Conservation (phyloP, 306 rosid species). For the Lagenaria siceraria region DNA sequence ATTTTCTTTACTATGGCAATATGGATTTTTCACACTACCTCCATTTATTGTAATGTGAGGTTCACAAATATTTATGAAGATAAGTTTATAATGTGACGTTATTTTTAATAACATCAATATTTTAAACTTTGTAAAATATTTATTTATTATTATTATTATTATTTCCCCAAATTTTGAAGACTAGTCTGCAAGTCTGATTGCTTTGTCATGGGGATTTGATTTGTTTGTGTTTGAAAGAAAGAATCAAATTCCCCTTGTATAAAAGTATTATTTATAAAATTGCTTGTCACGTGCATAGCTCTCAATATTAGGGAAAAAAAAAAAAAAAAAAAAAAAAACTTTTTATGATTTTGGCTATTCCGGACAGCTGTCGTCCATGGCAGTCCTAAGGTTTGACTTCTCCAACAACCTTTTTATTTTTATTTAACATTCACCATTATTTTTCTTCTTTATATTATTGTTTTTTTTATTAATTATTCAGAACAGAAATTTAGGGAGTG, state of each 20-base stretch:
- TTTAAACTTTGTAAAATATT: no score
- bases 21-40: no score
- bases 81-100: no score
- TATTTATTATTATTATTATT: no score
- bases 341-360: neutral
- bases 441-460: neutral
- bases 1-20: no score
- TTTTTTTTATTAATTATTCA: no score
- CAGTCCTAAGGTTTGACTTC: constrained; percentile 11
- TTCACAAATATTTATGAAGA: no score
- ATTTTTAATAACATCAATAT: no score
- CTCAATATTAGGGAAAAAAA: neutral
- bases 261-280: neutral
- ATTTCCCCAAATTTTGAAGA: no score
- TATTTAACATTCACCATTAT: constrained; percentile 11
- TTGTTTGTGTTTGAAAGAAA: neutral
- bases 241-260: neutral
- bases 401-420: constrained; percentile 2
- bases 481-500: no score
- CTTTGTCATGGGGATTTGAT: neutral
- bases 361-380: constrained; percentile 22
- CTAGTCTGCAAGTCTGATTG: neutral
- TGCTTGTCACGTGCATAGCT: neutral
- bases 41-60: no score
- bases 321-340: neutral